These are phyloP conservation scores for Pythium sukuiense DNA, from an alignment of 352 stramenopile species.

Conservation along the genomic window DNA sequence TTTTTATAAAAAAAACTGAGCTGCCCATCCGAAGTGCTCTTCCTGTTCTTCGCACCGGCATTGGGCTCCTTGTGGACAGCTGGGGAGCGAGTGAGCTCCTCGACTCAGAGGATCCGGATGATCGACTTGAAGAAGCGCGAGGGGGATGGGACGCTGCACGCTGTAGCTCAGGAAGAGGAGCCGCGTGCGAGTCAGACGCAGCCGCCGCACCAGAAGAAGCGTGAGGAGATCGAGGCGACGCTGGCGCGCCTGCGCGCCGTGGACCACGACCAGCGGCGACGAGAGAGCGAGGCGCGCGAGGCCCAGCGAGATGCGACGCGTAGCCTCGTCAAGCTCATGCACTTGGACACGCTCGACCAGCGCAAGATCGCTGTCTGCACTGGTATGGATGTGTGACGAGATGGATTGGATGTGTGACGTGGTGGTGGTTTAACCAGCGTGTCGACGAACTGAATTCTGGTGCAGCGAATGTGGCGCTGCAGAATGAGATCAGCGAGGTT, in stretches of 20 bases:
- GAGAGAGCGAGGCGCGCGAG: constrained; percentile 21
- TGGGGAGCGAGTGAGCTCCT: neutral
- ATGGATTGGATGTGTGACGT: neutral
- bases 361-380: constrained; percentile 33
- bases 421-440: constrained; percentile 5
- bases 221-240: constrained; percentile 35
- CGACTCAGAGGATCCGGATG: constrained; percentile 4
- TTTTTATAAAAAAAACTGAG: neutral
- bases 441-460: neutral
- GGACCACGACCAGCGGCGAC: constrained; percentile 18
- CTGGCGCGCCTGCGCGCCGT: constrained; percentile 31
- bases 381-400: constrained; percentile 27
- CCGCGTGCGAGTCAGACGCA: neutral
- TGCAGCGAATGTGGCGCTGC: constrained; percentile 33
- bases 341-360: constrained; percentile 45
- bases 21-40: neutral
- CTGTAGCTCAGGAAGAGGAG: neutral
- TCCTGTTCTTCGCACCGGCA: constrained; percentile 4
- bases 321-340: constrained; percentile 51
- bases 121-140: constrained; percentile 24
- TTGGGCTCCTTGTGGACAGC: neutral
- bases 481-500: constrained; percentile 39
- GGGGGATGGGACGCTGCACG: constrained; percentile 13
- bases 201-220: constrained; percentile 4
- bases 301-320: constrained; percentile 41